phyloP scores from a whole-genome alignment of 208 protist species.

The Crithidia fasciculata region DNA sequence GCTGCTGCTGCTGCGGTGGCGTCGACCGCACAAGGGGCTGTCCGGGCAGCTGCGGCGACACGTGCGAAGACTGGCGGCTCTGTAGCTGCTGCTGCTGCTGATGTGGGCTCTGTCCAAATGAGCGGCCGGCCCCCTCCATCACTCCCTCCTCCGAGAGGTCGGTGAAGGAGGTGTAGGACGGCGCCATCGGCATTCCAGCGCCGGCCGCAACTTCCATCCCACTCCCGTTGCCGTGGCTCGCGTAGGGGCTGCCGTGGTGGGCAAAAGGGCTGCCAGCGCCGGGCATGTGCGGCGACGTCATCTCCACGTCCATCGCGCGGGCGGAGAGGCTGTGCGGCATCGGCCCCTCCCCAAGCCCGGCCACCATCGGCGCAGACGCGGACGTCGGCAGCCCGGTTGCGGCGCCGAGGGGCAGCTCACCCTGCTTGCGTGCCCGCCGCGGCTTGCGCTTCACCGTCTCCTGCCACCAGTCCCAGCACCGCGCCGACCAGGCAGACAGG shows the following conservation, averaged over 20 bases:
- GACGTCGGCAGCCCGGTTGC: conserved; percentile 17
- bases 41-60: not conserved
- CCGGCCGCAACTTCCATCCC: conserved; percentile 9
- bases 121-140: conserved; percentile 21
- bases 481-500: conserved; percentile 29
- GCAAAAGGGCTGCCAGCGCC: conserved; percentile 17
- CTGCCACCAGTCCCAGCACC: conserved; percentile 45
- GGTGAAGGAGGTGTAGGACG: conserved; percentile 39
- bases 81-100: conserved; percentile 16
- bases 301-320: conserved; percentile 23
- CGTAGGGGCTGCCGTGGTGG: conserved; percentile 19
- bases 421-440: conserved; percentile 37
- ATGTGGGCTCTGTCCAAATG: conserved; percentile 7
- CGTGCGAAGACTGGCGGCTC: conserved; percentile 8
- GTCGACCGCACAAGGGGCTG: not conserved
- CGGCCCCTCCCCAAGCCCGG: conserved; percentile 8
- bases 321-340: conserved; percentile 23
- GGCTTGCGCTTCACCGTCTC: conserved; percentile 42
- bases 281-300: conserved; percentile 21
- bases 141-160: conserved; percentile 35
- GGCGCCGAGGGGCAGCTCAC: conserved; percentile 19
- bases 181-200: conserved; percentile 21
- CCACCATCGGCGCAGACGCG: conserved; percentile 22
- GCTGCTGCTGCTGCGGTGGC: conserved; percentile 18
- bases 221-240: conserved; percentile 11